Percentiles rank a stretch among this genome's conserved stretches.
phyloP scores from a whole-genome alignment of 495 filamentous ascomycete species.

The Podospora pseudoanserina region DNA sequence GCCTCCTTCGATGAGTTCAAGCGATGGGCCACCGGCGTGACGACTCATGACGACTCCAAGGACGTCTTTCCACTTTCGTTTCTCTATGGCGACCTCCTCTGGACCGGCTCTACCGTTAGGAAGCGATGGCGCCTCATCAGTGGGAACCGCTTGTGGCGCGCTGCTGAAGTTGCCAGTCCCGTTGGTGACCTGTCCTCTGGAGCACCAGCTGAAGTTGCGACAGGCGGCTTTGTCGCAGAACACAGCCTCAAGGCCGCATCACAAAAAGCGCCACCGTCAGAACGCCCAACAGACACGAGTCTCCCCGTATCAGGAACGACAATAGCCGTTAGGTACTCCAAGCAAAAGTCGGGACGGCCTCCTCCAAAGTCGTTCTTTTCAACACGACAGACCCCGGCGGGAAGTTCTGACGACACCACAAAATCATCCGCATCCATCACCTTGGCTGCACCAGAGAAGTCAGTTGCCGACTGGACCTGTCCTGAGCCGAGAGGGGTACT shows the following conservation, averaged over 20 bases:
- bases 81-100: constrained; percentile 50
- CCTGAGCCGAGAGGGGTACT: constrained; percentile 26
- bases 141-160: constrained; percentile 26
- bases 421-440: constrained; percentile 20
- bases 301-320: constrained; percentile 18
- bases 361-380: not conserved
- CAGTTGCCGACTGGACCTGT: constrained; percentile 31
- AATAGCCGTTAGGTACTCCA: not conserved
- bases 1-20: constrained; percentile 46
- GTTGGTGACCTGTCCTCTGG: constrained; percentile 20
- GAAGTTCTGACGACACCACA: constrained; percentile 23
- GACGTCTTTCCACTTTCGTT: constrained; percentile 53
- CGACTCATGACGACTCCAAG: constrained; percentile 43
- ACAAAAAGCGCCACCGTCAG: constrained; percentile 4
- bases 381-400: not conserved
- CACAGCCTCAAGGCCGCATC: constrained; percentile 5
- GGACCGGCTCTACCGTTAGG: constrained; percentile 57
- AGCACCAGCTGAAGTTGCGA: constrained; percentile 21
- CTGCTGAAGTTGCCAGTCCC: constrained; percentile 8
- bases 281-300: constrained; percentile 13
- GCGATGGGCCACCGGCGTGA: constrained; percentile 50
- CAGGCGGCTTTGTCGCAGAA: constrained; percentile 18
- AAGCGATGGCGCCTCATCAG: constrained; percentile 58
- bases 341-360: not conserved
- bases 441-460: constrained; percentile 20